Percentiles rank a stretch among this genome's conserved stretches.
phyloP scores from a whole-genome alignment of 768 basidiomycete genomes.

The Leccinum variicolor region DNA sequence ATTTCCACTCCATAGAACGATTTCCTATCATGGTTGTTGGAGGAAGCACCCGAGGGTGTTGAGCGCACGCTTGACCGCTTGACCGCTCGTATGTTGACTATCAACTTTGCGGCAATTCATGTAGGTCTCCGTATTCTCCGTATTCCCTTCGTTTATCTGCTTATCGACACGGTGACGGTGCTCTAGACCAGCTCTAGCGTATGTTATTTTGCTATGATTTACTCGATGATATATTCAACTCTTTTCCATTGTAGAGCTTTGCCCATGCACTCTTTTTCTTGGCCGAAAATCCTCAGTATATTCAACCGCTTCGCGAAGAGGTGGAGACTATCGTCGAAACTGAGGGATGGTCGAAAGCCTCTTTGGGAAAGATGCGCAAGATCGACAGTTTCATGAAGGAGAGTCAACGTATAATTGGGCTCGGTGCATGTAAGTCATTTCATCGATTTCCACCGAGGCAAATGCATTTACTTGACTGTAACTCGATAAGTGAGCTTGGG shows the following conservation, averaged over 20 bases:
- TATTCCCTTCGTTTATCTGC: not conserved
- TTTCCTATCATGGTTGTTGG: slow-evolving; percentile 32
- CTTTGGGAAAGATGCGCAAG: slow-evolving; percentile 29
- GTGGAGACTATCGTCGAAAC: slow-evolving; percentile 3
- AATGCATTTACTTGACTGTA: not conserved
- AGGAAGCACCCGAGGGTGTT: slow-evolving; percentile 17
- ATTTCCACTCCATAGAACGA: slow-evolving; percentile 25
- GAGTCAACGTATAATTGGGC: slow-evolving; percentile 30
- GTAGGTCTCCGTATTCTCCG: slow-evolving; percentile 8
- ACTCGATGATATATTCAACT: not conserved
- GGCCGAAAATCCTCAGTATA: slow-evolving; percentile 33
- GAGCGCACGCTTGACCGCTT: slow-evolving; percentile 22
- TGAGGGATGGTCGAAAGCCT: slow-evolving; percentile 24
- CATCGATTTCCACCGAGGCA: not conserved
- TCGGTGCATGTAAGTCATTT: slow-evolving; percentile 21
- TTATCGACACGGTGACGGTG: not conserved
- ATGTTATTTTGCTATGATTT: not conserved
- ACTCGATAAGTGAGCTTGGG: slow-evolving; percentile 24
- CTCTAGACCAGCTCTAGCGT: not conserved
- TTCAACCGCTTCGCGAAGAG: not conserved
- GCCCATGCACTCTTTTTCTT: slow-evolving; percentile 34
- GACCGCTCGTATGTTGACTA: slow-evolving; percentile 13
- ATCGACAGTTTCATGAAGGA: slow-evolving; percentile 42
- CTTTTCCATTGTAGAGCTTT: slow-evolving; percentile 22
- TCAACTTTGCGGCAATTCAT: slow-evolving; percentile 24